Percentiles rank a stretch among this genome's conserved stretches.
Evolutionary conservation across 1,284 basidiomycete species (phyloP).

Genomic region (Leccinum pachyderme): DNA sequence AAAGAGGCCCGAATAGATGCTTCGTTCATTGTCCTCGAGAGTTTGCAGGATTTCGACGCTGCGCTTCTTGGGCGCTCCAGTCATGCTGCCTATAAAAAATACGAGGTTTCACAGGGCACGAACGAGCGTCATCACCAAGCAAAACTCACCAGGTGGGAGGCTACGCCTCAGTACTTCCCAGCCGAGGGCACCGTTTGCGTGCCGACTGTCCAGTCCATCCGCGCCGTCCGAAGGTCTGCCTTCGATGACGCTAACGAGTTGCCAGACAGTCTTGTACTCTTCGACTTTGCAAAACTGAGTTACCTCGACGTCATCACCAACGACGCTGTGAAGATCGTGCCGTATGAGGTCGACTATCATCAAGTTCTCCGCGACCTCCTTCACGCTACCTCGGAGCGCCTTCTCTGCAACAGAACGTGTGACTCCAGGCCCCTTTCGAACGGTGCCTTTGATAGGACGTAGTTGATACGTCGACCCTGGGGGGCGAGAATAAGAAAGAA

Average conservation of each 20-base stretch:
- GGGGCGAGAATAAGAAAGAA: constrained; percentile 78
- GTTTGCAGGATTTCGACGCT: constrained; percentile 87
- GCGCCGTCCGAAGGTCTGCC: constrained; percentile 46
- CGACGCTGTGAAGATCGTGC: constrained; percentile 81
- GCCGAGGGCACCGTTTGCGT: constrained; percentile 50
- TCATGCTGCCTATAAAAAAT: constrained; percentile 82
- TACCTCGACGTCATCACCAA: constrained; percentile 78
- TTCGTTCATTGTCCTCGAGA: constrained; percentile 72
- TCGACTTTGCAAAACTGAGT: constrained; percentile 88
- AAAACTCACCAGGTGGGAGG: constrained; percentile 77
- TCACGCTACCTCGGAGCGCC: constrained; percentile 70
- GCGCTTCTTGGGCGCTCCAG: constrained; percentile 94
- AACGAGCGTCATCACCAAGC: neutral
- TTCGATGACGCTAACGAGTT: constrained; percentile 92
- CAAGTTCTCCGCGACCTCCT: constrained; percentile 96
- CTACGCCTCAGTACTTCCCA: constrained; percentile 79
- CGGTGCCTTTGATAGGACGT: constrained; percentile 95
- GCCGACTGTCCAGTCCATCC: constrained; percentile 27
- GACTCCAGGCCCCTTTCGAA: constrained; percentile 63
- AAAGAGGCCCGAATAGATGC: constrained; percentile 91
- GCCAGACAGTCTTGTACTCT: constrained; percentile 94
- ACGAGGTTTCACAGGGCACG: constrained; percentile 4
- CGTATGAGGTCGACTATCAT: constrained; percentile 99
- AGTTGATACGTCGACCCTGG: constrained; percentile 73
- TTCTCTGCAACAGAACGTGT: constrained; percentile 64